Evolutionary conservation across 345 rosid species (phyloP), one percentile per base, ranked within the genome.

Genomic region (Salix suchowensis): DNA sequence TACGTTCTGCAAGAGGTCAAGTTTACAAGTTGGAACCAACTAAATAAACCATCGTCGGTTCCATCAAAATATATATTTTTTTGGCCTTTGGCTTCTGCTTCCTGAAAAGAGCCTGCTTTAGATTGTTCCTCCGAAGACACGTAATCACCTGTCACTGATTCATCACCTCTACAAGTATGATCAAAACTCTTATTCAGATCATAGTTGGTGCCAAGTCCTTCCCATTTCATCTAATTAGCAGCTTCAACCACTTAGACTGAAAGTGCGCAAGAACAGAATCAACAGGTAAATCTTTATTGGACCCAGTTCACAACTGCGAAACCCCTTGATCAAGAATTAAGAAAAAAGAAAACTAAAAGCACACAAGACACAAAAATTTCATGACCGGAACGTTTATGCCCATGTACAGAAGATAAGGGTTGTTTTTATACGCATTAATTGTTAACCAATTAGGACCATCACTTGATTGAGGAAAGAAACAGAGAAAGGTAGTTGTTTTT

Each of bases 171-270:
- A 71, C 61, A 74, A 70, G 58, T 73, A 79, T 77, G 79, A 60
- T 62, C 75, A 46, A 30, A 28, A 40, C 65, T 52, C 75, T 71
- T 78, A 13, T 67, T 21, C 24, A 58, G 78, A 71, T 79, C 89
- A 68, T 78, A 78, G 39, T 79, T 76, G 71, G 76, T 67, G 28
- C 75, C 61, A 62, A 78, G 68, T 70, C 61, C 77, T 73, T 77
- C 87, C 92, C 97, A 91, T 92, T 74, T 66, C 75, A 54, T 78
- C 80, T 68, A 77, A 68, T 48, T 14, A 48, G 28, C 58, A 68
- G 46, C 62, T 42, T 74, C 68, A 70, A 74, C 67, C 66, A 65
- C 74, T 48, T 18, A 30, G 23, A 32, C 69, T 42, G 15, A 21
- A 65, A 62, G 69, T 24, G 26, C 15, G 34, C 67, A 77, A 32